Percentiles rank a stretch among this genome's conserved stretches.
These are phyloP conservation scores for Ceriops tagal DNA, from an alignment of 345 rosid species.

Conservation along the genomic window DNA sequence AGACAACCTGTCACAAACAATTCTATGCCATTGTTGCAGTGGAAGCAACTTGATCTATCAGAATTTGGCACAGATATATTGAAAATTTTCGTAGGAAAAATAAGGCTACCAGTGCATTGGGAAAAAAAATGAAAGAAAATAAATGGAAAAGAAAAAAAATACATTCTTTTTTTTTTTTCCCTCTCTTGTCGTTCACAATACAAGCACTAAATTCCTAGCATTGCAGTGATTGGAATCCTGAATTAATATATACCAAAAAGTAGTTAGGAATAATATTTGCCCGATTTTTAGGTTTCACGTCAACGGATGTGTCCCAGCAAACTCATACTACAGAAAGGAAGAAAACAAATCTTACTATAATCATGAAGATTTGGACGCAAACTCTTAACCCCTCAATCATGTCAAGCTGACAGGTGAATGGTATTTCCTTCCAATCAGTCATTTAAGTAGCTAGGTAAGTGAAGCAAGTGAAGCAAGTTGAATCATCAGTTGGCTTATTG, in stretches of 20 bases:
- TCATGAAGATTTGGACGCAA: not conserved
- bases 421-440: too few species aligned
- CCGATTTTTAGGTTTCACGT: not conserved
- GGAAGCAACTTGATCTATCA: too few species aligned
- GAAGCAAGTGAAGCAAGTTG: not conserved
- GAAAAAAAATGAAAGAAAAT: too few species aligned
- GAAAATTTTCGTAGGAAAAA: too few species aligned
- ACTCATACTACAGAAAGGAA: not conserved
- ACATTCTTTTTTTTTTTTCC: too few species aligned
- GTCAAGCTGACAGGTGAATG: too few species aligned
- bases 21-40: too few species aligned
- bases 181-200: too few species aligned
- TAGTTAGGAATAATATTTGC: not conserved
- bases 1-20: too few species aligned
- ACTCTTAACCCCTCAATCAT: not conserved
- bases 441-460: not conserved
- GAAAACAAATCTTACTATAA: not conserved
- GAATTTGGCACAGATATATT: too few species aligned
- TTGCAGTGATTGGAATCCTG: not conserved
- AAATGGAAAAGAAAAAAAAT: too few species aligned
- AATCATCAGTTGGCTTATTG: constrained; percentile 1
- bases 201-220: not conserved
- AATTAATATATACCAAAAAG: not conserved
- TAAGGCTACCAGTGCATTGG: too few species aligned
- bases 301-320: not conserved